phyloP scores from a whole-genome alignment of 1,284 basidiomycete genomes.

The Trichosporon inkin region DNA sequence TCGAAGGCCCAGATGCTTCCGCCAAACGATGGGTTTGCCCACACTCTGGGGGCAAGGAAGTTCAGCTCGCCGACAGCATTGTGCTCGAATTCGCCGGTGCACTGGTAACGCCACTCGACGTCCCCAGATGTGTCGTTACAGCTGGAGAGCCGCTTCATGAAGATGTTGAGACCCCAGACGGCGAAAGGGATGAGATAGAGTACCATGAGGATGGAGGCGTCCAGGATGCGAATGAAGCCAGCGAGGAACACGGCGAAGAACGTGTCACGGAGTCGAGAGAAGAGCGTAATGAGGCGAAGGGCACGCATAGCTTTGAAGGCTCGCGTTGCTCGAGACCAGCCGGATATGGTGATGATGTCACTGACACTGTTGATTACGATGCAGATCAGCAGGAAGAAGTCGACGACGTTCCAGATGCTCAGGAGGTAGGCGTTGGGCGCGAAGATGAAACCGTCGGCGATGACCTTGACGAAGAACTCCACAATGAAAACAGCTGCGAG shows the following conservation, averaged over 20 bases:
- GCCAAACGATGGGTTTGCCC: slow-evolving; percentile 76
- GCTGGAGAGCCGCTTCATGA: slow-evolving; percentile 73
- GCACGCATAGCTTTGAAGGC: slow-evolving; percentile 86
- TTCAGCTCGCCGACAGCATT: slow-evolving; percentile 55
- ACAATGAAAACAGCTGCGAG: slow-evolving; percentile 73
- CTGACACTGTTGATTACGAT: slow-evolving; percentile 77
- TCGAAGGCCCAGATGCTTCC: slow-evolving; percentile 84
- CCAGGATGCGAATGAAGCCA: slow-evolving; percentile 78
- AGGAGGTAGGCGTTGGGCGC: slow-evolving; percentile 91
- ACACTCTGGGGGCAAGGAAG: slow-evolving; percentile 76
- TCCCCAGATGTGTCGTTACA: slow-evolving; percentile 69
- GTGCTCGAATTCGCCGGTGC: slow-evolving; percentile 67
- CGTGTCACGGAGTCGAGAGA: slow-evolving; percentile 79
- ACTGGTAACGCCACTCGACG: slow-evolving; percentile 61
- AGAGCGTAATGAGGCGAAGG: slow-evolving; percentile 82
- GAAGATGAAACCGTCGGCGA: slow-evolving; percentile 89
- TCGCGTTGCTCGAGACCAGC: slow-evolving; percentile 74
- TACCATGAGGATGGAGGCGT: slow-evolving; percentile 87
- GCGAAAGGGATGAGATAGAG: slow-evolving; percentile 96
- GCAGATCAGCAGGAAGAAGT: slow-evolving; percentile 79
- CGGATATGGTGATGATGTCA: slow-evolving; percentile 71
- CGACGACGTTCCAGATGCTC: slow-evolving; percentile 88
- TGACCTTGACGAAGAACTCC: slow-evolving; percentile 81
- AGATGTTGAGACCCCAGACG: slow-evolving; percentile 94
- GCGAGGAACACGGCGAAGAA: slow-evolving; percentile 89